Conservation (phyloP, 352 stramenopile genomes). For the Globisporangium rhizosaccharum region DNA sequence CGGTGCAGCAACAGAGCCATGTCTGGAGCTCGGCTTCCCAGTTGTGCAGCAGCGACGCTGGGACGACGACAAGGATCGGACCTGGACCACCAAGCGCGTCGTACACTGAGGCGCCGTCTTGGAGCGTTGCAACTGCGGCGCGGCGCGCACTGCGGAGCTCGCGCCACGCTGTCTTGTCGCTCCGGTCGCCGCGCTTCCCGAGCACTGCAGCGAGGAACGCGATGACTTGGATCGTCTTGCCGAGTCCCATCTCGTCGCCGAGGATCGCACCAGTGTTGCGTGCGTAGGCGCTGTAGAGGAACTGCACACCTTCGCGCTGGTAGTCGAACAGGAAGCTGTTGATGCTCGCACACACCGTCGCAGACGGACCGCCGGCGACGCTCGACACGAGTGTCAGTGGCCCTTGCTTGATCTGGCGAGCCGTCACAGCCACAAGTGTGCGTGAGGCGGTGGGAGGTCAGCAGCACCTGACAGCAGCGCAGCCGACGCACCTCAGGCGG, state of each 20-base stretch:
- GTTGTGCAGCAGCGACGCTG: constrained; percentile 97
- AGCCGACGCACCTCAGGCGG: constrained; percentile 25
- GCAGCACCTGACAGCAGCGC: not conserved
- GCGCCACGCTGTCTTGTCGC: constrained; percentile 94
- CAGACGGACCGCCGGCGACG: constrained; percentile 5
- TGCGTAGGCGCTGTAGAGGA: constrained; percentile 54
- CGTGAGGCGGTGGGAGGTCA: not conserved
- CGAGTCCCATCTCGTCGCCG: constrained; percentile 98
- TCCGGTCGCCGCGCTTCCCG: constrained; percentile 89
- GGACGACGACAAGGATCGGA: constrained; percentile 97
- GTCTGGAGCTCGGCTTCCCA: constrained; percentile 98
- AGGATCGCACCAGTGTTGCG: constrained; percentile 86
- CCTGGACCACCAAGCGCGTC: constrained; percentile 23
- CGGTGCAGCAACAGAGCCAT: constrained; percentile 82
- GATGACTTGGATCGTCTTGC: constrained; percentile 93
- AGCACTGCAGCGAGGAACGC: constrained; percentile 88
- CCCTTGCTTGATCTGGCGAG: constrained; percentile 22
- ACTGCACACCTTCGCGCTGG: constrained; percentile 61
- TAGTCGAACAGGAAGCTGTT: constrained; percentile 77
- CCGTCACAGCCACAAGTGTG: not conserved
- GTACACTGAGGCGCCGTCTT: not conserved
- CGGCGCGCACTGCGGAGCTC: constrained; percentile 92
- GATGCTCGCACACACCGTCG: constrained; percentile 53
- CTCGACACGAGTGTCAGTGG: constrained; percentile 32
- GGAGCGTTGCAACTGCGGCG: constrained; percentile 12